Conservation (phyloP, 371 early-diverging fungal genomes). For the Umbelopsis sp. region DNA sequence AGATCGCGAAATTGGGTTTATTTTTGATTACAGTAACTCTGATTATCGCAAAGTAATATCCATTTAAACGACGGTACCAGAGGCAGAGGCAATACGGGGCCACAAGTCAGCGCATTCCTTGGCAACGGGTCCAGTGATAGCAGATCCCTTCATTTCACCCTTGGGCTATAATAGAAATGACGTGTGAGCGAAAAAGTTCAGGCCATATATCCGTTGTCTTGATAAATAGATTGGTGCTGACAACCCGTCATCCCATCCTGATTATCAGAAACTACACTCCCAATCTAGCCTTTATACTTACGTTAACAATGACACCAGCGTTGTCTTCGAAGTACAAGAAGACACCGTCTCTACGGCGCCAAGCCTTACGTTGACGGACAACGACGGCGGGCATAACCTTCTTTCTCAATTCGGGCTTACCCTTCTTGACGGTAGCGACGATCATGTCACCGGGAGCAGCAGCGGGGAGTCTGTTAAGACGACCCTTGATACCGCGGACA, state of each 20-base stretch:
- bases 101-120: conserved; percentile 99
- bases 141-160: conserved; percentile 99
- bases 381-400: conserved; percentile 99
- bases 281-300: conserved; percentile 18
- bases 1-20: no score
- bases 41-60: neutral
- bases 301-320: conserved; percentile 64
- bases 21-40: neutral
- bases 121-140: conserved; percentile 99
- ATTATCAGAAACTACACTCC: neutral
- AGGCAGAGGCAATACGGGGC: conserved; percentile 99
- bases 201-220: conserved; percentile 18
- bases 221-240: neutral
- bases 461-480: conserved; percentile 98
- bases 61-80: conserved; percentile 80
- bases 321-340: conserved; percentile 97
- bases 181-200: no score
- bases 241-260: neutral
- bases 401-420: conserved; percentile 99
- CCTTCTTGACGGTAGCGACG: conserved; percentile 99
- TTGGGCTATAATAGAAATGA: conserved; percentile 77
- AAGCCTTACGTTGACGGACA: conserved; percentile 99
- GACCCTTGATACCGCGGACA: conserved; percentile 96
- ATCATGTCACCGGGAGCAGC: conserved; percentile 99
- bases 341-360: conserved; percentile 99